Evolutionary conservation across 352 stramenopile species (phyloP).

Genomic region (Halophytophthora batemanensis): DNA sequence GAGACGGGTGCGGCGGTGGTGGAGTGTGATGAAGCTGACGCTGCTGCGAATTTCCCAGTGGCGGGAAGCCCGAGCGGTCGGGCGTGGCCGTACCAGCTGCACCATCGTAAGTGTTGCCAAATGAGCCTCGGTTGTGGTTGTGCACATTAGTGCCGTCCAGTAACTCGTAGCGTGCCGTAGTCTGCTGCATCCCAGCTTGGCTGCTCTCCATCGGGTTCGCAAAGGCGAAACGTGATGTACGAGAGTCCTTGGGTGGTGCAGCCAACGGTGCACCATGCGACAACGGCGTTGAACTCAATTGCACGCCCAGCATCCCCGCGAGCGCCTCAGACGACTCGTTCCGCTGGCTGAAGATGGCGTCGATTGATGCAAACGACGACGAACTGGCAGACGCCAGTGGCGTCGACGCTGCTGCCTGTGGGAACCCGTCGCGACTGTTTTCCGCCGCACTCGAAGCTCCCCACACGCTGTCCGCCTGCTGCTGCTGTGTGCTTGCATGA

Average conservation of each 20-base stretch:
- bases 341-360: constrained; percentile 78
- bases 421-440: constrained; percentile 13
- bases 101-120: constrained; percentile 17
- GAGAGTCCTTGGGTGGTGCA: constrained; percentile 32
- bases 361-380: constrained; percentile 78
- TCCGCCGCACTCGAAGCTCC: constrained; percentile 16
- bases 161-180: constrained; percentile 24
- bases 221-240: constrained; percentile 80
- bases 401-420: constrained; percentile 8
- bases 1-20: constrained; percentile 19
- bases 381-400: constrained; percentile 15
- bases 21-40: constrained; percentile 16
- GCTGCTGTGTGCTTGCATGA: constrained; percentile 17
- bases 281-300: constrained; percentile 48
- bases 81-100: constrained; percentile 8
- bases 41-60: constrained; percentile 30
- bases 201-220: constrained; percentile 45
- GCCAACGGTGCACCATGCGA: constrained; percentile 29
- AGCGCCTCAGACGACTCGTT: constrained; percentile 73
- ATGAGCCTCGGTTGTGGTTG: constrained; percentile 23
- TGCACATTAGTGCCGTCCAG: constrained; percentile 27
- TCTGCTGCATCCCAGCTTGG: constrained; percentile 9
- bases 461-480: constrained; percentile 23
- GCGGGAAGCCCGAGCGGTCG: constrained; percentile 39
- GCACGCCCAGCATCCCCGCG: constrained; percentile 57